Percentiles rank a stretch among this genome's conserved stretches.
Evolutionary conservation across 2,329 filamentous ascomycete species (phyloP).

Genomic region (Alternaria longipes): DNA sequence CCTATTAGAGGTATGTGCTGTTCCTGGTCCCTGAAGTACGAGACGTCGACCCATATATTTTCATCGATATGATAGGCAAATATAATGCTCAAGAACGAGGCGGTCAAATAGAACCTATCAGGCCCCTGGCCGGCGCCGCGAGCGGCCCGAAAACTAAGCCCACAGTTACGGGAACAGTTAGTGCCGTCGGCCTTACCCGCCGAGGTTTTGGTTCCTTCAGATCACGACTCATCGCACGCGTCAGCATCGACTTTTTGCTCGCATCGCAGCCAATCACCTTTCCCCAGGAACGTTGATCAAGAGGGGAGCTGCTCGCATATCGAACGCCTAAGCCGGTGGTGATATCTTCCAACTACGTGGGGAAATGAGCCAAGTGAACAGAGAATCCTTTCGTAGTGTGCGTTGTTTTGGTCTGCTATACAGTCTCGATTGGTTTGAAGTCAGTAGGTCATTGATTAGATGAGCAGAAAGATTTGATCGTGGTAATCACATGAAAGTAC

Average conservation of each 20-base stretch:
- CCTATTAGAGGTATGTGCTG: neutral
- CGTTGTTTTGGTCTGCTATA: neutral
- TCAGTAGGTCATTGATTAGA: neutral
- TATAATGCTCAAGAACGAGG: neutral
- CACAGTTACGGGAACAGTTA: constrained; percentile 5
- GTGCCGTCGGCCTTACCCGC: constrained; percentile 6
- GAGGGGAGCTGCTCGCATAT: neutral
- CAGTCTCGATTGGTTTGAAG: neutral
- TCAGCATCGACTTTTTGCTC: constrained; percentile 6
- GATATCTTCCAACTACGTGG: neutral
- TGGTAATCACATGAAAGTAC: neutral
- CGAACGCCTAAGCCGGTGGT: neutral
- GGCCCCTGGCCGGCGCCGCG: neutral
- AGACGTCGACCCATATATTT: neutral
- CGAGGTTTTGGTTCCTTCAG: neutral
- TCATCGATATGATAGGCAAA: neutral
- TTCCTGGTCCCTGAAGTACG: neutral
- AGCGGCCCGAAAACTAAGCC: constrained; percentile 6
- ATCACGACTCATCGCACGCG: constrained; percentile 4
- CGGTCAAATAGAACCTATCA: constrained; percentile 5
- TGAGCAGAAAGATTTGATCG: neutral
- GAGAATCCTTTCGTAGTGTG: neutral
- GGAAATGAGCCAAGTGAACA: neutral
- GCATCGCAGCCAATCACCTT: neutral
- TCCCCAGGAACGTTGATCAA: neutral